Percentiles rank a stretch among this genome's conserved stretches.
Conservation (phyloP, 202 grass and related monocot genomes). For the Sporobolus alterniflorus region DNA sequence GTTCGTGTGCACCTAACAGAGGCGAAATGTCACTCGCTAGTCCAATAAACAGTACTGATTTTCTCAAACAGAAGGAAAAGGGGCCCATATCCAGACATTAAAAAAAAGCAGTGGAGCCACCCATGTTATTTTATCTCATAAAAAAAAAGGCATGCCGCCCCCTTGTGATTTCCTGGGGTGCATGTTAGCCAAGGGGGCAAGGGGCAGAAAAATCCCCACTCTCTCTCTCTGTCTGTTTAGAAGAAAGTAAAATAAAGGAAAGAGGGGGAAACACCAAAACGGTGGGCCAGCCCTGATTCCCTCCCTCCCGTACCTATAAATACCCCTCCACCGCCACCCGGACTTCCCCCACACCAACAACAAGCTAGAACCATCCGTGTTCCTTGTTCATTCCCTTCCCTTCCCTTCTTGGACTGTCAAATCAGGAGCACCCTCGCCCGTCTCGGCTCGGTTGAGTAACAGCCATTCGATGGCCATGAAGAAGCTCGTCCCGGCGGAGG, state of each 20-base stretch:
- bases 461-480: slow-evolving; percentile 24
- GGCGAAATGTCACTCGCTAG: neutral
- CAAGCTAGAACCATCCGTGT: slow-evolving; percentile 2
- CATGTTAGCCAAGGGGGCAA: neutral
- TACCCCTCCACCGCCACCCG: neutral
- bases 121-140: neutral
- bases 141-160: neutral
- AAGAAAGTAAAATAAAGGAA: neutral
- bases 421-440: neutral
- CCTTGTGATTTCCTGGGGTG: neutral
- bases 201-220: neutral
- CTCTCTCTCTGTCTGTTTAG: neutral
- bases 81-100: neutral
- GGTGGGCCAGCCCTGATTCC: neutral
- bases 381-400: neutral
- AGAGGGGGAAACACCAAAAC: neutral
- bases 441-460: too few relatives aligned
- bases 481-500: slow-evolving; percentile 50
- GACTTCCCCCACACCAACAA: neutral
- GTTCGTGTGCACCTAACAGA: neutral
- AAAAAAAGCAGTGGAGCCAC: neutral
- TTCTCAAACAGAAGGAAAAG: neutral
- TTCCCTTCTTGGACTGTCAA: neutral
- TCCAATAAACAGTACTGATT: neutral
- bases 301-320: slow-evolving; percentile 44